Base-by-base conservation (phyloP, 139 green algal genomes). In the Diplosphaera chodatii region DNA sequence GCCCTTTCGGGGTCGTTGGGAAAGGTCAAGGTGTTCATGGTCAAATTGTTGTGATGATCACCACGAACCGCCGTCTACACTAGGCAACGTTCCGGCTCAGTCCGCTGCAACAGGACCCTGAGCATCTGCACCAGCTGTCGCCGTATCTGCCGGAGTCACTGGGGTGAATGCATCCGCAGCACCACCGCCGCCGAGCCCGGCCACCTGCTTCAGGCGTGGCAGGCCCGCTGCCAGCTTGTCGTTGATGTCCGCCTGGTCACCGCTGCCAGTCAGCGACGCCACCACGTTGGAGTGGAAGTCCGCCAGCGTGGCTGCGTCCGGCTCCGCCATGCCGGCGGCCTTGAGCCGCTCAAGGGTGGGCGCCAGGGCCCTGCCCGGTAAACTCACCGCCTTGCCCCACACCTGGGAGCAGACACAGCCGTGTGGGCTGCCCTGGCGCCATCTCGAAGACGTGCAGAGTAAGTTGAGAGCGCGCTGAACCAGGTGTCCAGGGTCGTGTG, bases 361-460 rank as follows among this genome's bases (percentile, higher is more conserved):
- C 3, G 63, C 78, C 71, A 91, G 78, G 18, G 81, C 82, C 56
- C 80, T 86, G 29, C 85, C 89, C 13, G 88, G 87, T 4, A 93
- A 62, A 20, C 64, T 84, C 2, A 92, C 41, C 6, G 71, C 77
- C 34, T 69, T 78, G 40, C 72, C 67, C 59, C 72, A 63, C 27
- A 78, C 73, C 73, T 78, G 73, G 29, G 21, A 22, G 25, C 62
- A 64, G 6, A 28, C 27, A n/a, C 32, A 28, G 23, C 55, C 25
- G n/a, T n/a, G n/a, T n/a, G n/a, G n/a, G n/a, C n/a, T n/a, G n/a
- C n/a, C n/a, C n/a, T n/a, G n/a, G n/a, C n/a, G n/a, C n/a, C n/a
- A 48, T 48, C 55, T 10, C 6, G 16, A 13, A 64, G 23, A 30
- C 23, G 55, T 28, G 23, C 6, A 10, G 21, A 30, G 8, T 4